Base-by-base conservation (phyloP, 768 basidiomycete genomes). In the Gyrodon lividus region DNA sequence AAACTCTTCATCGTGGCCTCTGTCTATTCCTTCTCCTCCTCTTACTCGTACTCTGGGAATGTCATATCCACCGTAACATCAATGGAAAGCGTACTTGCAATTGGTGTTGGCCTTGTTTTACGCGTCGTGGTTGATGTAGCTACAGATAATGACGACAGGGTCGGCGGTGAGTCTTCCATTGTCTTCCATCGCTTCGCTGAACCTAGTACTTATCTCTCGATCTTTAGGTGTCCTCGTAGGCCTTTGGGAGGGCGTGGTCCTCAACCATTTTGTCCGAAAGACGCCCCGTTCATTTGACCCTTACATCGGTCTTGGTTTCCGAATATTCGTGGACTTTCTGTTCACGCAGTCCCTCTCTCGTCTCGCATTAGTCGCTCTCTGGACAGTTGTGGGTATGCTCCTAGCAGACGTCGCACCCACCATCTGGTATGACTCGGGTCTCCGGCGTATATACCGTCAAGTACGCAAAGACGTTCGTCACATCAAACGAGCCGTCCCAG, bases 221-320 rank as follows among this genome's bases (percentile, higher is more conserved):
- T 26, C 51, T 64, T 80, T 48, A 78, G 81, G 83, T 16, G 82
- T 83, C 13, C 76, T 90, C 50, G 74, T 91, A 47, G 89, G 88
- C 7, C 72, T 89, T 17, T 90, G 87, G 86, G 88, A 90, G 68
- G 87, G 89, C 43, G 77, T 86, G 22, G 81, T 89, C 33, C 73
- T 88, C 49, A 79, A 82, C 35, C 88, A 89, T 58, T 89, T 87
- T 65, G 67, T 87, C 56, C 78, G 77, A 54, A 86, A 86, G 63
- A 77, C 77, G 68, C 85, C 86, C 28, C 62, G 51, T 48, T 87
- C 87, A 0, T 72, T 75, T 50, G 87, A 89, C 66, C 87, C 87
- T 7, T 87, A 83, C 66, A 69, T 89, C 48, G 84, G 79, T 13
- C 80, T 82, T 52, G 83, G 71, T 31, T 78, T 88, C 45, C 75